phyloP scores from a whole-genome alignment of 1,139 yeast species.

The Spathaspora sp. region DNA sequence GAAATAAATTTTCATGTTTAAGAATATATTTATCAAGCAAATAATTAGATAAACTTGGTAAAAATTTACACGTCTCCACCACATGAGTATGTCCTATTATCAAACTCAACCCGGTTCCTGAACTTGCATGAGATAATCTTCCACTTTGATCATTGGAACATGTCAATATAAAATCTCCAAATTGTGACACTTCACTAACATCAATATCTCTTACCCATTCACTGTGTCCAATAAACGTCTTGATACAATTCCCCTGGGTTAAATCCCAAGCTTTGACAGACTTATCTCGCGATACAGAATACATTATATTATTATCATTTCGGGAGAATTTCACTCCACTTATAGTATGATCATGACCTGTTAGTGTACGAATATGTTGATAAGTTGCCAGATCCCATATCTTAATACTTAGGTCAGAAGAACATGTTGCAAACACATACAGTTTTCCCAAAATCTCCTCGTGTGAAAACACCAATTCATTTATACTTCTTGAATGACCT shows the following conservation, averaged over 20 bases:
- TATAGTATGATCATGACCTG: constrained; percentile 92
- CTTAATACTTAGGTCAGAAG: constrained; percentile 72
- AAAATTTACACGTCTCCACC: constrained; percentile 68
- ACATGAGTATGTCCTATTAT: constrained; percentile 84
- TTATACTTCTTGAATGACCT: constrained; percentile 78
- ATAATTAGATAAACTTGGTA: constrained; percentile 54
- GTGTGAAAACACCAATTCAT: constrained; percentile 56
- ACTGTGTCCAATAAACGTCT: constrained; percentile 73
- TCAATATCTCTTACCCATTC: constrained; percentile 85
- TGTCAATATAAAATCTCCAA: constrained; percentile 63
- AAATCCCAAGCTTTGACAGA: constrained; percentile 79
- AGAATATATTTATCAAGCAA: constrained; percentile 51
- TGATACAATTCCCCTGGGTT: constrained; percentile 63
- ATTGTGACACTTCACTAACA: constrained; percentile 17
- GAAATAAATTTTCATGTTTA: constrained; percentile 29
- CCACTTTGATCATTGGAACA: constrained; percentile 84
- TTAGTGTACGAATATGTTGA: constrained; percentile 60
- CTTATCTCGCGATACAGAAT: constrained; percentile 78
- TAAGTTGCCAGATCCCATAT: constrained; percentile 63
- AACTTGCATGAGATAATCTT: constrained; percentile 59
- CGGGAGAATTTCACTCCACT: constrained; percentile 58
- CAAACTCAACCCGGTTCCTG: constrained; percentile 68
- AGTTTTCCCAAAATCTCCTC: constrained; percentile 27
- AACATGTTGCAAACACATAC: constrained; percentile 55
- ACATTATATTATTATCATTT: constrained; percentile 41